Evolutionary conservation across 352 stramenopile genomes (phyloP).

Genomic region (Phytophthora citricola): DNA sequence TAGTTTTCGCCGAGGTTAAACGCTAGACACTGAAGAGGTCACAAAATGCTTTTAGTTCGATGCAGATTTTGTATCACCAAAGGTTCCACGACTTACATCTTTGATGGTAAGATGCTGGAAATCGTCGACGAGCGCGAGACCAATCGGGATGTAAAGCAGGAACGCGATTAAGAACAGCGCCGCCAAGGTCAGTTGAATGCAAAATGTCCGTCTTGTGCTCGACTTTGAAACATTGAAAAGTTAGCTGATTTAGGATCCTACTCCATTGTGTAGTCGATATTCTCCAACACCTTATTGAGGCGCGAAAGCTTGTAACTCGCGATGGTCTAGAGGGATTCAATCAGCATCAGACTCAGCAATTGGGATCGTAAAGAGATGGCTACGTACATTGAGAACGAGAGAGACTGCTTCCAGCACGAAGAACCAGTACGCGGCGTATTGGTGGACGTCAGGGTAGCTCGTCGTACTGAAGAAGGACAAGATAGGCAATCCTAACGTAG

Average conservation of each 20-base stretch:
- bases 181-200: constrained; percentile 38
- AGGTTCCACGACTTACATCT: constrained; percentile 17
- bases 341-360: neutral
- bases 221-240: constrained; percentile 23
- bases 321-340: constrained; percentile 23
- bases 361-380: neutral
- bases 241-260: constrained; percentile 1
- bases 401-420: constrained; percentile 68
- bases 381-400: constrained; percentile 58
- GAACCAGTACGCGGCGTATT: constrained; percentile 71
- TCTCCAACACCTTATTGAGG: constrained; percentile 8
- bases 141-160: constrained; percentile 68
- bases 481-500: constrained; percentile 43
- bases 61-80: neutral
- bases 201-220: constrained; percentile 37
- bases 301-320: constrained; percentile 36
- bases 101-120: constrained; percentile 55
- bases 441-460: constrained; percentile 56
- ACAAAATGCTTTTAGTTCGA: neutral
- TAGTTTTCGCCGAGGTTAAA: constrained; percentile 55
- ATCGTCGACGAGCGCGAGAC: constrained; percentile 46
- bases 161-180: constrained; percentile 66
- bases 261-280: constrained; percentile 4
- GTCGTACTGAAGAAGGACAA: constrained; percentile 64
- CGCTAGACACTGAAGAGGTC: constrained; percentile 42